Percentiles rank a stretch among this genome's conserved stretches.
phyloP scores from a whole-genome alignment of 371 early-diverging fungal species.

The Funneliformis caledonium region DNA sequence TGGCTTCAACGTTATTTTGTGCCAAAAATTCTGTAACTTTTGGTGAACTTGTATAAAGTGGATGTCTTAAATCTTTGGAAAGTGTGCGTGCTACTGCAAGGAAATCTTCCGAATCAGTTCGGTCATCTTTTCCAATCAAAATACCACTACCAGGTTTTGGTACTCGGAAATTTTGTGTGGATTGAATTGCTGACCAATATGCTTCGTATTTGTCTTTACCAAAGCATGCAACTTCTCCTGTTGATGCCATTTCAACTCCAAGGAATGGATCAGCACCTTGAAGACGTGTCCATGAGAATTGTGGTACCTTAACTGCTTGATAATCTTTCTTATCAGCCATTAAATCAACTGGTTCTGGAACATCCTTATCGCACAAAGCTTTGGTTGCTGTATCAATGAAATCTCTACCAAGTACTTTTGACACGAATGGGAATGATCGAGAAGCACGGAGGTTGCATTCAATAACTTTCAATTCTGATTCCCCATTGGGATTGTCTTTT shows the following conservation, averaged over 20 bases:
- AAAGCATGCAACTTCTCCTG: constrained; percentile 98
- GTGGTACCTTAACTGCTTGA: constrained; percentile 95
- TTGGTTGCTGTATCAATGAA: constrained; percentile 92
- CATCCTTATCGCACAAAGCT: constrained; percentile 85
- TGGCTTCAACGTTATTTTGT: constrained; percentile 47
- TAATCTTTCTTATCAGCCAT: constrained; percentile 56
- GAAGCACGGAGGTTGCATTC: constrained; percentile 97
- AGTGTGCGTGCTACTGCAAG: constrained; percentile 68
- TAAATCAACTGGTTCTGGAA: constrained; percentile 58
- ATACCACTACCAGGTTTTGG: constrained; percentile 69
- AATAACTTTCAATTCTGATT: constrained; percentile 88
- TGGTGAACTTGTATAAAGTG: constrained; percentile 70
- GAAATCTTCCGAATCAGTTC: constrained; percentile 72
- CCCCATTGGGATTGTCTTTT: constrained; percentile 68
- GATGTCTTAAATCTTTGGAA: constrained; percentile 64
- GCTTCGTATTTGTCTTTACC: constrained; percentile 95
- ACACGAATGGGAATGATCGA: constrained; percentile 94
- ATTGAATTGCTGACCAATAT: constrained; percentile 90
- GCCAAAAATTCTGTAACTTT: constrained; percentile 58
- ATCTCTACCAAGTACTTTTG: constrained; percentile 90
- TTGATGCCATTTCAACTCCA: constrained; percentile 98
- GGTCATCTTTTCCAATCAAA: constrained; percentile 72
- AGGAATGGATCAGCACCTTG: constrained; percentile 95
- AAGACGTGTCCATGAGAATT: constrained; percentile 94
- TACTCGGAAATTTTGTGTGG: constrained; percentile 88